Conservation (phyloP, 306 rosid genomes). For the Cicer judaicum region DNA sequence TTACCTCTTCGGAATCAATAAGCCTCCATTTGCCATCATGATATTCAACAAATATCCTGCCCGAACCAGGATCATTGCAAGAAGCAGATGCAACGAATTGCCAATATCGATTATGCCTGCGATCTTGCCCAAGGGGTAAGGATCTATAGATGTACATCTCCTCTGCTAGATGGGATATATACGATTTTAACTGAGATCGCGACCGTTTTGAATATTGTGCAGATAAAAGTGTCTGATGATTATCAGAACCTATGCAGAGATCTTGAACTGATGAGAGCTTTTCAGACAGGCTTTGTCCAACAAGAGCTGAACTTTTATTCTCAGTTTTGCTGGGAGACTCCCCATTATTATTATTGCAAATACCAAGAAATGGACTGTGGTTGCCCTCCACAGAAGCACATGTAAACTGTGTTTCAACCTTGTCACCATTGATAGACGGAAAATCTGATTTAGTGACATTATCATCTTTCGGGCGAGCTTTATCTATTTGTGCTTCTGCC, state of each 20-base stretch:
- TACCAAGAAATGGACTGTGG: slow-evolving; percentile 77
- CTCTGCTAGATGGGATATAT: slow-evolving; percentile 86
- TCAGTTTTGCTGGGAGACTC: slow-evolving; percentile 68
- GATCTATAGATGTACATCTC: slow-evolving; percentile 94
- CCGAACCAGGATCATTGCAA: slow-evolving; percentile 94
- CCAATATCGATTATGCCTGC: slow-evolving; percentile 94
- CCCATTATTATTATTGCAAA: slow-evolving; percentile 50
- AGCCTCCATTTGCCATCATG: slow-evolving; percentile 90
- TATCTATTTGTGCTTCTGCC: slow-evolving; percentile 96
- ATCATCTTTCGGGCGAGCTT: slow-evolving; percentile 81
- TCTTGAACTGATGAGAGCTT: slow-evolving; percentile 65
- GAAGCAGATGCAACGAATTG: slow-evolving; percentile 94
- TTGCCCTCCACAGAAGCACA: slow-evolving; percentile 61
- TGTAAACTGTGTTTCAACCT: slow-evolving; percentile 63
- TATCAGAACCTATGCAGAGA: slow-evolving; percentile 66
- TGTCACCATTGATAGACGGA: slow-evolving; percentile 59
- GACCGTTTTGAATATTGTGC: slow-evolving; percentile 83
- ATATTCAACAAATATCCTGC: slow-evolving; percentile 86
- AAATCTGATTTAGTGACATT: slow-evolving; percentile 63
- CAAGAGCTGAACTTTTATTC: slow-evolving; percentile 53
- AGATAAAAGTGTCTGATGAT: slow-evolving; percentile 57
- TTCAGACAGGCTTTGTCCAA: slow-evolving; percentile 58
- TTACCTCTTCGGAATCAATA: slow-evolving; percentile 94
- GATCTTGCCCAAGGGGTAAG: slow-evolving; percentile 96
- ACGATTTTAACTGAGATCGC: slow-evolving; percentile 86